These are phyloP conservation scores for Penicillium sp. DNA, from an alignment of 2,329 filamentous ascomycete genomes.

Conservation along the genomic window DNA sequence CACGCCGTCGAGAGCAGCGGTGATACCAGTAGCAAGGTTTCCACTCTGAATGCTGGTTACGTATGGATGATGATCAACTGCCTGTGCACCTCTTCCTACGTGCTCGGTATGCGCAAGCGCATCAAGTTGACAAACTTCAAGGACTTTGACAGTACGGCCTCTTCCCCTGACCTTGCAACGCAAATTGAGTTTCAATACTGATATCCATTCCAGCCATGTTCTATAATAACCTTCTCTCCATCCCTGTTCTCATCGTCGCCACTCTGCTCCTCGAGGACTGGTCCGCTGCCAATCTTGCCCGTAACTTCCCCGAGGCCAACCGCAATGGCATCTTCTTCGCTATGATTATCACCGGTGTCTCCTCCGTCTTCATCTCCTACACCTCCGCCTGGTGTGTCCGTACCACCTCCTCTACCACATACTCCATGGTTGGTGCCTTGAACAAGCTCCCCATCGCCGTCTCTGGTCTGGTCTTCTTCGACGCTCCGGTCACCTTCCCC, in stretches of 20 bases:
- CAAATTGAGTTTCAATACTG: conserved; percentile 26
- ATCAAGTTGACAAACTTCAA: conserved; percentile 99
- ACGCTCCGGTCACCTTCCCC: conserved; percentile 87
- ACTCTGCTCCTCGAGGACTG: conserved; percentile 89
- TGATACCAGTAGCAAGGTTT: conserved; percentile 74
- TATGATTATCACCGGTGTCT: conserved; percentile 93
- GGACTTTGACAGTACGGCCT: conserved; percentile 91
- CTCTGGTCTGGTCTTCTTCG: conserved; percentile 91
- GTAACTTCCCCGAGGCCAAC: conserved; percentile 83
- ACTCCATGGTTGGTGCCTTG: conserved; percentile 96
- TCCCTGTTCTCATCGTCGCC: conserved; percentile 82
- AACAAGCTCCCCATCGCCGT: conserved; percentile 98
- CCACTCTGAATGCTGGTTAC: conserved; percentile 91
- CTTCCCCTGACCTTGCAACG: not conserved
- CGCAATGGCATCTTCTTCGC: conserved; percentile 80
- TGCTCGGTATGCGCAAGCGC: conserved; percentile 93
- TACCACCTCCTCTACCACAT: conserved; percentile 94
- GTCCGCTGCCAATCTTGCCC: conserved; percentile 78
- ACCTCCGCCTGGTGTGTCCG: conserved; percentile 98
- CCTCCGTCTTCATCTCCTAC: conserved; percentile 98
- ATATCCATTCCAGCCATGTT: conserved; percentile 76
- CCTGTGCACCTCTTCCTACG: conserved; percentile 86
- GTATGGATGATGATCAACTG: conserved; percentile 98
- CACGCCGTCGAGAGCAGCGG: conserved; percentile 71
- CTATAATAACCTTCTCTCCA: conserved; percentile 98